Evolutionary conservation across 129 eudicot species (phyloP), one percentile per base, ranked within the genome.

Genomic region (Cynara cardunculus): DNA sequence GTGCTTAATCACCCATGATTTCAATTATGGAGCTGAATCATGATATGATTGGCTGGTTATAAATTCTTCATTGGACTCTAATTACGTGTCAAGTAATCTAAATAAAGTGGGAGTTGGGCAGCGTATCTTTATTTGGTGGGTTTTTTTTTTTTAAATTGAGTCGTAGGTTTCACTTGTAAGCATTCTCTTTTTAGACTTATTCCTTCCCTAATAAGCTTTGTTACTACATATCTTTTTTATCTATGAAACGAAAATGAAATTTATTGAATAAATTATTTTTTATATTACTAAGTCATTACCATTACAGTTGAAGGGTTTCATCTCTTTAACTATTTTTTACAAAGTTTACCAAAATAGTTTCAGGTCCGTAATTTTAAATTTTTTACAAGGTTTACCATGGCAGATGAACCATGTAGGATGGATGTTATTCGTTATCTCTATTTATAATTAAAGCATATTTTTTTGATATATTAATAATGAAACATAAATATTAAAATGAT

Each of bases 121-220:
- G 4, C 67, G 72, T 71, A 83, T 83, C 78, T 77, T 83, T 77
- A 76, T 76, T 71, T 77, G 78, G 77, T 76, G 53, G 26, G 0
- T 44, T 19, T 72, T 22, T 5, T 65, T 71, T 44, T 14, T 0
- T 18, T 3, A 13, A 18, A 56, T 56, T 69, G 68, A 59, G 69
- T 81, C 82, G 86, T 83, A 77, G 53, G 82, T 77, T 83, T 83
- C 35, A 83, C 86, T 83, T 35, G 67, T 71, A 83, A 83, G 86
- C 73, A 77, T 83, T 71, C 70, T 75, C 75, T 49, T 24, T 69
- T 70, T 24, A 46, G 35, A 65, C 31, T 64, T 25, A 39, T 73
- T 81, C 24, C 67, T 65, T 81, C 56, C 35, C 59, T 56, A 70
- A 71, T 70, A 79, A 79, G 76, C 70, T 59, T 79, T 35, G 25